A percentile compares a stretch with the other conserved stretches of the same genome.
Conservation (phyloP, 2,329 filamentous ascomycete species). For the Thermomyces lanuginosus region DNA sequence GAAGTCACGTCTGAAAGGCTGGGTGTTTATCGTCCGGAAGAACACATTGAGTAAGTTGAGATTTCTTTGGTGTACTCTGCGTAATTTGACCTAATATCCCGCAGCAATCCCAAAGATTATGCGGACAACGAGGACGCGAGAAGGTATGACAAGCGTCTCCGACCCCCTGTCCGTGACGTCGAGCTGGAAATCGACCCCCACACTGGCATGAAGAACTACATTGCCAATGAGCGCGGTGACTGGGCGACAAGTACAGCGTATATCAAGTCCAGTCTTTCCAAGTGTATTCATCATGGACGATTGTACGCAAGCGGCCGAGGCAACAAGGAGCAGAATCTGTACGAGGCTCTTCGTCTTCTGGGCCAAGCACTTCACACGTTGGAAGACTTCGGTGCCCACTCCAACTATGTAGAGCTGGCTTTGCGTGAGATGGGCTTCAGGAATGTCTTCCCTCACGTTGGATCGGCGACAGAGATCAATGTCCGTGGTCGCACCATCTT, state of each 20-base stretch:
- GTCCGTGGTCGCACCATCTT: conserved; percentile 50
- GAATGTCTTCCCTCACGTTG: conserved; percentile 59
- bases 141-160: conserved; percentile 56
- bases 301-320: conserved; percentile 53
- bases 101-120: conserved; percentile 61
- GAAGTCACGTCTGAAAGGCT: conserved; percentile 68
- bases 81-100: not conserved
- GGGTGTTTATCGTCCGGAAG: conserved; percentile 63
- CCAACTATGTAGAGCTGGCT: conserved; percentile 66
- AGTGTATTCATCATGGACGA: conserved; percentile 62
- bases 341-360: conserved; percentile 59
- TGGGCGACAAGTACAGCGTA: conserved; percentile 88
- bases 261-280: conserved; percentile 55
- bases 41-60: conserved; percentile 31
- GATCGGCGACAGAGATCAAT: conserved; percentile 48
- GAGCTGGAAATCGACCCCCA: conserved; percentile 58
- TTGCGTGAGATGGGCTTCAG: conserved; percentile 54
- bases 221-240: conserved; percentile 69
- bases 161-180: conserved; percentile 55
- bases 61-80: conserved; percentile 14
- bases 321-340: conserved; percentile 53
- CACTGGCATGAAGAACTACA: conserved; percentile 99
- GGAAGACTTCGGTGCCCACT: conserved; percentile 66
- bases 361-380: conserved; percentile 63
- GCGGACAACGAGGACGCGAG: conserved; percentile 75